Base-by-base conservation (phyloP, 129 eudicot genomes). In the Flaveria sonorensis region DNA sequence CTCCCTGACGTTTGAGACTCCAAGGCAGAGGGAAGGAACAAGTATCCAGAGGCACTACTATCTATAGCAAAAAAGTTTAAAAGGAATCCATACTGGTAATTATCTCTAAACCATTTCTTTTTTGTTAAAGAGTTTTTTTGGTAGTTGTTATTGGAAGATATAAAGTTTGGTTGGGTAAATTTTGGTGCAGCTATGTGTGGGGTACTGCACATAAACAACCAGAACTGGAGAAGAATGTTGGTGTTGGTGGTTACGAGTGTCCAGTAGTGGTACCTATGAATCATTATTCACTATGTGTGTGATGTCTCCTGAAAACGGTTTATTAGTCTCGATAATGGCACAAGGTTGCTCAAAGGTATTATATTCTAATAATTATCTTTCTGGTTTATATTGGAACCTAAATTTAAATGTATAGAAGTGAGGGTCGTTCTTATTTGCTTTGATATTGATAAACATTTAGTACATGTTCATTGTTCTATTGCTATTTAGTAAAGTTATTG, bases 241-340 rank as follows among this genome's bases (percentile, higher is more conserved):
- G 95, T 40, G 98, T 93, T 63, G 98, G 98, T 16, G 98, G 98
- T 60, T 93, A 93, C 24, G 98, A 97, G 13, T 93, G 88, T 82
- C 98, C 98, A 7, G 98, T 97, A 55, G 56, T 93, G 89, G 83
- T 90, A 12, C 97, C 97, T 69, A 85, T 93, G 19, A 93, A 93
- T n/a, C n/a, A n/a, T n/a, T n/a, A n/a, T n/a, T n/a, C n/a, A n/a
- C n/a, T n/a, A n/a, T n/a, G n/a, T n/a, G n/a, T n/a, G n/a, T n/a
- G n/a, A n/a, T n/a, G n/a, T n/a, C n/a, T n/a, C n/a, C n/a, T n/a
- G n/a, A n/a, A n/a, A n/a, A n/a, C n/a, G n/a, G n/a, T n/a, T n/a
- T n/a, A n/a, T n/a, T n/a, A n/a, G n/a, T n/a, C n/a, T n/a, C n/a
- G n/a, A n/a, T n/a, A n/a, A n/a, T n/a, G n/a, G 92, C 92, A n/a